Base-by-base conservation (phyloP, 2,329 filamentous ascomycete species). In the Lachnellula arida region DNA sequence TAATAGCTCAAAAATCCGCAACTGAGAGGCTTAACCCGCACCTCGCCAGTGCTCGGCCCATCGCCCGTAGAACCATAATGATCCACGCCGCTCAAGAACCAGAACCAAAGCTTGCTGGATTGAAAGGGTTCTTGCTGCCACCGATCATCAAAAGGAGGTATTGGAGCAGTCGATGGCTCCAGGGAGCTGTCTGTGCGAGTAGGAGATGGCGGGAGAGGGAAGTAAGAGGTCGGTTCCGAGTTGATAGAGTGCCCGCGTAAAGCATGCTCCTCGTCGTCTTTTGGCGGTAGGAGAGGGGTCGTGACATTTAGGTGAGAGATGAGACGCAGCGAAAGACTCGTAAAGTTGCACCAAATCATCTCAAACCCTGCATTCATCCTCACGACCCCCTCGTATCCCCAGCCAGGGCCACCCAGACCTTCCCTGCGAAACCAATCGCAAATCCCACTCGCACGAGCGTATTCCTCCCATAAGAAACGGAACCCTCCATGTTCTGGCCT, bases 351-450 rank as follows among this genome's bases (percentile, higher is more conserved):
- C 76, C 76, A 78, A n/a, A 79, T 77, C 63, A 78, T 66, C 66
- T 79, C 76, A 56, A 79, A 79, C 4, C 75, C 77, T 12, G 76
- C 74, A 61, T 79, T 78, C 76, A 79, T 79, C 55, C 77, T 71
- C 43, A 80, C 73, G 37, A 79, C 67, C 2, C 75, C 77, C 61
- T 81, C 78, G 34, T 76, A 74, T 39, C 76, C 77, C 76, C 75
- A 79, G 5, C 74, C 76, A 8, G 60, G 57, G 1, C 76, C 76
- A 5, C 77, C 71, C 14, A 80, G 69, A 0, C 72, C 68, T 3
- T 69, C 65, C 8, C 68, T 64, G 25, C 60, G 60, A 7, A 78
- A 66, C 76, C 77, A 79, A 23, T 74, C 66, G 58, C 78, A 81
- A 39, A 80, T 66, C 4, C 75, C 75, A 17, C 66, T 67, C 2